Evolutionary conservation across 768 basidiomycete species (phyloP).

Genomic region (Phaeotremella skinneri): DNA sequence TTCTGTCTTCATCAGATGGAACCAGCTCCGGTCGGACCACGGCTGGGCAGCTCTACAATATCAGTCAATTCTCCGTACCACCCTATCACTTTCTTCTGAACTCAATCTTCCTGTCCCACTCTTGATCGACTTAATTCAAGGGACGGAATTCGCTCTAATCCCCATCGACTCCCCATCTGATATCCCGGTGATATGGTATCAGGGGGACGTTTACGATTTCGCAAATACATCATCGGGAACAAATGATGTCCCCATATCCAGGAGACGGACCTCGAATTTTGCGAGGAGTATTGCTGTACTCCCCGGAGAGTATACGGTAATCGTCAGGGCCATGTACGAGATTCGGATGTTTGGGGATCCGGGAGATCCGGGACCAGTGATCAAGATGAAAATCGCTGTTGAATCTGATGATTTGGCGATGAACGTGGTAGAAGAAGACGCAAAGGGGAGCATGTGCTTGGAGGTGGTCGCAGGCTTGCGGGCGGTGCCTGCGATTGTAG

Average conservation of each 20-base stretch:
- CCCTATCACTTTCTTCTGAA: slow-evolving; percentile 57
- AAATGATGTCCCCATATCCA: slow-evolving; percentile 50
- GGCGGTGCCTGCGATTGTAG: slow-evolving; percentile 66
- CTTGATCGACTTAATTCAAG: slow-evolving; percentile 64
- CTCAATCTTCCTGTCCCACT: slow-evolving; percentile 49
- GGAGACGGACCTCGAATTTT: slow-evolving; percentile 60
- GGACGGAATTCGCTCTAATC: slow-evolving; percentile 71
- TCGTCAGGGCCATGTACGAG: slow-evolving; percentile 83
- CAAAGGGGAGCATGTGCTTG: background rate
- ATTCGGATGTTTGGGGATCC: slow-evolving; percentile 84
- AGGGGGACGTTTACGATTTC: slow-evolving; percentile 81
- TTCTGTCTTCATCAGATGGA: slow-evolving; percentile 61
- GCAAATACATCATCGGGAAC: slow-evolving; percentile 44
- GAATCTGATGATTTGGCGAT: slow-evolving; percentile 53
- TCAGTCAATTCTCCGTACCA: slow-evolving; percentile 67
- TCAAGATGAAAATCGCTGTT: slow-evolving; percentile 60
- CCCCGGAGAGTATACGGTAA: slow-evolving; percentile 64
- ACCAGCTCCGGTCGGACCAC: slow-evolving; percentile 67
- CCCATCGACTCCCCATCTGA: slow-evolving; percentile 51
- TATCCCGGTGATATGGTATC: slow-evolving; percentile 62
- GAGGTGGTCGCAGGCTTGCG: slow-evolving; percentile 57
- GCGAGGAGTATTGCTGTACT: slow-evolving; percentile 52
- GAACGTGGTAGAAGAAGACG: background rate
- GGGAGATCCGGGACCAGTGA: slow-evolving; percentile 56
- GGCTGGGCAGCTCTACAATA: slow-evolving; percentile 88